A percentile compares a stretch with the other conserved stretches of the same genome.
Conservation (phyloP, 306 rosid species). For the Vigna unguiculata region DNA sequence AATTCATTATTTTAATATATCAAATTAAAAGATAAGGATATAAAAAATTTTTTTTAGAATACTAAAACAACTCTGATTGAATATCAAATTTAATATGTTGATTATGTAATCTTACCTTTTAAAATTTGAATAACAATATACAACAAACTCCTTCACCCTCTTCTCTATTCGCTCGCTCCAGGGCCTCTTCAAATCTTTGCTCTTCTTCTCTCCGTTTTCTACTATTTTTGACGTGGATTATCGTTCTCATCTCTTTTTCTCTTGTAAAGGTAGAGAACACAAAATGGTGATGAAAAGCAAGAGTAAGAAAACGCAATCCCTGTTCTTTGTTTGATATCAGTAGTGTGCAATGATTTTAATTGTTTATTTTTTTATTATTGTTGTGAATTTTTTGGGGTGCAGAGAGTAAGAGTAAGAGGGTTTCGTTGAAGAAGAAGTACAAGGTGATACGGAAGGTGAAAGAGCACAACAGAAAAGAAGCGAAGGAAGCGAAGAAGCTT, state of each 20-base stretch:
- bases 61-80: too few relatives aligned
- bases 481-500: constrained; percentile 93
- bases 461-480: constrained; percentile 85
- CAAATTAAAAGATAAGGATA: too few relatives aligned
- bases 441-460: constrained; percentile 86
- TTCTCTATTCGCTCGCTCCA: too few relatives aligned
- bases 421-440: constrained; percentile 81
- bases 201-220: background rate
- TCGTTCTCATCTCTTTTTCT: background rate
- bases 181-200: too few relatives aligned
- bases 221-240: too few relatives aligned
- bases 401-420: constrained; percentile 99
- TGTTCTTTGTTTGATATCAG: background rate
- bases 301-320: constrained; percentile 54
- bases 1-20: too few relatives aligned
- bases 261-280: background rate
- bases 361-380: background rate
- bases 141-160: too few relatives aligned
- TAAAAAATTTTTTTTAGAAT: too few relatives aligned
- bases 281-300: constrained; percentile 90
- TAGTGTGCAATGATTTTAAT: background rate
- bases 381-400: constrained; percentile 7
- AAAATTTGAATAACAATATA: too few relatives aligned
- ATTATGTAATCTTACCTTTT: too few relatives aligned
- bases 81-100: too few relatives aligned